Conservation (phyloP, 345 rosid genomes). For the Bretschneidera sinensis region DNA sequence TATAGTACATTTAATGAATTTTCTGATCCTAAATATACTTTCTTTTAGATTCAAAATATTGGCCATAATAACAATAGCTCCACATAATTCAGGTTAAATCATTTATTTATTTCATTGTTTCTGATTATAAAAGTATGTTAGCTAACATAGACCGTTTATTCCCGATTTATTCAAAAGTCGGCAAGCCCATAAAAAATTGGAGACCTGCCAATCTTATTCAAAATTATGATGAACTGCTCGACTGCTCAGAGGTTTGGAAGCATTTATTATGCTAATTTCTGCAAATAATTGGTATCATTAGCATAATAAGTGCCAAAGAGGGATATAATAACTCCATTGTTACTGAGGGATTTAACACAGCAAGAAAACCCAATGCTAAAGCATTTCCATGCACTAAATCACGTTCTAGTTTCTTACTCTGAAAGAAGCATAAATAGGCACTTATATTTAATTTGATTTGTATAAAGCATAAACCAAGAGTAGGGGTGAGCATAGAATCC, state of each 20-base stretch:
- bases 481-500: too few relatives aligned
- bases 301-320: neutral
- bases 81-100: too few relatives aligned
- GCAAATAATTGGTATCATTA: conserved; percentile 7
- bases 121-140: neutral
- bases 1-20: too few relatives aligned
- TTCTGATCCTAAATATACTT: too few relatives aligned
- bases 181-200: neutral
- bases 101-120: too few relatives aligned
- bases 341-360: neutral
- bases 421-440: too few relatives aligned
- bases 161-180: neutral
- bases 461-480: too few relatives aligned
- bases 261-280: neutral
- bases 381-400: neutral
- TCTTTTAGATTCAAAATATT: too few relatives aligned
- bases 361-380: neutral
- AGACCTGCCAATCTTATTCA: neutral
- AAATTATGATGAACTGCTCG: neutral
- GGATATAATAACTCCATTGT: neutral
- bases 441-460: too few relatives aligned
- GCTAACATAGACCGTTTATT: neutral
- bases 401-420: too few relatives aligned
- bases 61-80: too few relatives aligned
- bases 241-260: neutral